Base-by-base conservation (phyloP, 495 filamentous ascomycete species). In the Trichoderma orchidacearum region DNA sequence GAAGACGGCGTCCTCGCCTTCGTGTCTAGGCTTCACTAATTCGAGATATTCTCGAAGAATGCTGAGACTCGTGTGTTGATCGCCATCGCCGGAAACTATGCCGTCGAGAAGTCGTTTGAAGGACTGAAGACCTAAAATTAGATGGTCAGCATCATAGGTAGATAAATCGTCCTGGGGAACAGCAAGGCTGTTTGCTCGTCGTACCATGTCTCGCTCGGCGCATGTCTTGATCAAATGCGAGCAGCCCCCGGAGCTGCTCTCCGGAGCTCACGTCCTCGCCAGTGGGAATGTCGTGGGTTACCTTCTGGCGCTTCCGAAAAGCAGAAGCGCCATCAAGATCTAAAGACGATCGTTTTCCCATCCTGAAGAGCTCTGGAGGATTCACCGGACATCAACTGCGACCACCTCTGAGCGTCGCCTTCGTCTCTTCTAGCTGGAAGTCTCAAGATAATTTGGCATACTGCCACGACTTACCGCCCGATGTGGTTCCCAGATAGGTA, bases 11-110 rank as follows among this genome's bases (percentile, higher is more conserved):
- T 76, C 77, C 31, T 73, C 72, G n/a, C 75, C 75, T 28, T 68
- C 64, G 29, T 73, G 70, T 56, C 68, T 66, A 8, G 81, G 79
- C 58, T 77, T 81, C 62, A 87, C 80, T 54, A 79, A 77, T 45
- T 87, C 79, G 53, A 92, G 80, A 66, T 85, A 95, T 38, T 84
- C 81, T 61, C 80, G 79, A 36, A 96, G 75, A 35, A 94, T 82
- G 45, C 64, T 67, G 59, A 76, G 70, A 62, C 78, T 80, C 58
- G 77, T 68, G 15, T 71, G 65, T 59, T 58, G 56, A 56, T 62
- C 64, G 58, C 77, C 71, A 34, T 78, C 74, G 54, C 76, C 72
- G 48, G 80, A 76, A 8, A 76, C 66, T 32, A 91, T 83, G 23
- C 75, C 76, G 50, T 84, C 76, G 21, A 96, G 76, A 55, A 92